A percentile compares a stretch with the other conserved stretches of the same genome.
phyloP scores from a whole-genome alignment of 495 filamentous ascomycete genomes.

The Aspergillus baeticus region DNA sequence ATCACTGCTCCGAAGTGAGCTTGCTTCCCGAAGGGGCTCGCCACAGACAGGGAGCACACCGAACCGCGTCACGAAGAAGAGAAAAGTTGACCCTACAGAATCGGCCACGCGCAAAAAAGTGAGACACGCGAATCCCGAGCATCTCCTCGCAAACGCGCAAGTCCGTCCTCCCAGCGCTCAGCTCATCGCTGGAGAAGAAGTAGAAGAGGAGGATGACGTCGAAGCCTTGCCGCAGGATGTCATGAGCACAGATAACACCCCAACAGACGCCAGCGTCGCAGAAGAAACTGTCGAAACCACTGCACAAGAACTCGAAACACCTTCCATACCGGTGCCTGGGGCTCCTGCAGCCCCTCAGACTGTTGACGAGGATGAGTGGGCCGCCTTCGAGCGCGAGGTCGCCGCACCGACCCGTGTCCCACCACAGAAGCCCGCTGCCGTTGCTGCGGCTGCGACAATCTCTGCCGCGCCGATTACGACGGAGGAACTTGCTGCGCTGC shows the following conservation, averaged over 20 bases:
- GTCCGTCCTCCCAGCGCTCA: slow-evolving; percentile 27
- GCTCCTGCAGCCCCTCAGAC: slow-evolving; percentile 18
- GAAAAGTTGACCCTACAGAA: slow-evolving; percentile 53
- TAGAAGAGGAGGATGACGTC: slow-evolving; percentile 20
- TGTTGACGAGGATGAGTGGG: slow-evolving; percentile 85
- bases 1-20: slow-evolving; percentile 77
- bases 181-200: slow-evolving; percentile 16
- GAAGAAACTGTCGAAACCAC: slow-evolving; percentile 15
- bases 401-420: slow-evolving; percentile 49
- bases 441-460: slow-evolving; percentile 54
- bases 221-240: slow-evolving; percentile 33
- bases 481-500: slow-evolving; percentile 69
- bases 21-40: slow-evolving; percentile 69
- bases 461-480: slow-evolving; percentile 66
- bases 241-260: slow-evolving; percentile 26
- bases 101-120: slow-evolving; percentile 49
- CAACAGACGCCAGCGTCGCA: slow-evolving; percentile 18
- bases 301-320: slow-evolving; percentile 15
- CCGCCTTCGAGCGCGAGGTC: slow-evolving; percentile 86
- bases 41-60: slow-evolving; percentile 34
- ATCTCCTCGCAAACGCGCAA: slow-evolving; percentile 21
- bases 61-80: slow-evolving; percentile 53
- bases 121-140: slow-evolving; percentile 33
- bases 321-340: slow-evolving; percentile 15
- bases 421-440: slow-evolving; percentile 32